Evolutionary conservation across 257 asterid species (phyloP), one percentile per base, ranked within the genome.

Genomic region (Solanum pennellii): DNA sequence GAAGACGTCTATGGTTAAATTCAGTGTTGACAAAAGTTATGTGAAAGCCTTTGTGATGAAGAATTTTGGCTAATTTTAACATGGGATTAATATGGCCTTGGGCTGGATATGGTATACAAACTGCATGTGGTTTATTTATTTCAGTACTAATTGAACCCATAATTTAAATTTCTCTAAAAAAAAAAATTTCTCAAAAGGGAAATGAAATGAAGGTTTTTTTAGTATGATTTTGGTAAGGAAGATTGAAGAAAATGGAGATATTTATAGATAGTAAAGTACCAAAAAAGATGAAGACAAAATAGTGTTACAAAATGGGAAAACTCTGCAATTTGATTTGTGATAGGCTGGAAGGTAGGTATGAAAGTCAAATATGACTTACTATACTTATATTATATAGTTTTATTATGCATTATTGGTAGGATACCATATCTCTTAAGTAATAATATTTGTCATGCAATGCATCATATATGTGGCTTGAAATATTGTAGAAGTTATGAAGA

Each of bases 1-100:
- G 87, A 33, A 84, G 87, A 44, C 87, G 87, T 42, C 25, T 62
- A 44, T 84, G 87, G 42, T 84, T 84, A 44, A 62, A 84, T 23
- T 59, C 59, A 79, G 65, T 44, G 9, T 79, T 44, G 23, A 79
- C 65, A 45, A 79, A 79, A 44, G 84, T 79, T 3, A 79, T 15
- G 15, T 79, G 65, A 27, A 79, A 79, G 25, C 84, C 84, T 44
- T 79, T 79, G 65, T 44, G 65, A 25, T 44, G 25, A 2, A 79
- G 84, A 2, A 79, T 45, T 79, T 79, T 79, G 25, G 65, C 84
- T 14, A 79, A 1, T 52, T 79, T 44, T 9, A 79, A 8, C 84
- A 79, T 79, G 14, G 84, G 75, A 21, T 84, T 84, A 29, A 84
- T 68, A 27, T 84, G 87, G 77, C 87, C 87, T 84, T 84, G 87